Evolutionary conservation across 192 early-diverging fungal species (phyloP).

Genomic region (Rhizophagus clarus): DNA sequence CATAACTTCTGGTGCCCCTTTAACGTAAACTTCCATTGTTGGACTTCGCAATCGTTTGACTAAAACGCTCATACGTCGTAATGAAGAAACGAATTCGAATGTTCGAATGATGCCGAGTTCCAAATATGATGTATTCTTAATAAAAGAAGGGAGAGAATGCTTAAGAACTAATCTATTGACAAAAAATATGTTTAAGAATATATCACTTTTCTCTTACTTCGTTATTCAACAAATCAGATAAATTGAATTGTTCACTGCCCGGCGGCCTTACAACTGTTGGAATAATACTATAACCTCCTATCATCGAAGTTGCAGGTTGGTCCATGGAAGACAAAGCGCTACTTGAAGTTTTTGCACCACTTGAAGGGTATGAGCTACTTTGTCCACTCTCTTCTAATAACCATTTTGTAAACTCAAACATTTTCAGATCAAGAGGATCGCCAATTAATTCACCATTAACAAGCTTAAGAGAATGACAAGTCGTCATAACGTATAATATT

Average conservation of each 20-base stretch:
- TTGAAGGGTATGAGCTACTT: slow-evolving; percentile 1
- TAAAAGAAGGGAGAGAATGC: background rate
- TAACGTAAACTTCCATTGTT: slow-evolving; percentile 85
- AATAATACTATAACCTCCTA: slow-evolving; percentile 48
- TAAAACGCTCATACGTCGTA: slow-evolving; percentile 94
- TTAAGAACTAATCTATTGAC: background rate
- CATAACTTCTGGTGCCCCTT: slow-evolving; percentile 98
- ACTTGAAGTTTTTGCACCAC: background rate
- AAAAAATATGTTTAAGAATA: slow-evolving; percentile 14
- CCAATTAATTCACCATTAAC: slow-evolving; percentile 89
- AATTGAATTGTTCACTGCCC: slow-evolving; percentile 61
- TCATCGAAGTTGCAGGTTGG: slow-evolving; percentile 6
- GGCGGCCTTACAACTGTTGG: slow-evolving; percentile 90
- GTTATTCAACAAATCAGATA: slow-evolving; percentile 47
- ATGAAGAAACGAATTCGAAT: slow-evolving; percentile 90
- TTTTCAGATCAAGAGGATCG: slow-evolving; percentile 95
- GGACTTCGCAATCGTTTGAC: slow-evolving; percentile 69
- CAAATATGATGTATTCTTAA: slow-evolving; percentile 36
- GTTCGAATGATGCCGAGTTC: slow-evolving; percentile 83
- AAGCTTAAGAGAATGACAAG: slow-evolving; percentile 87
- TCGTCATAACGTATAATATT: slow-evolving; percentile 70
- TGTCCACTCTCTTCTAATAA: slow-evolving; percentile 84
- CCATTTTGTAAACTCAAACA: slow-evolving; percentile 98
- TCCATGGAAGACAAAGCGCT: slow-evolving; percentile 23
- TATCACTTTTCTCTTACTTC: slow-evolving; percentile 29